Evolutionary conservation across 805 yeast genomes (phyloP).

Genomic region (Priceomyces fermenticarens): DNA sequence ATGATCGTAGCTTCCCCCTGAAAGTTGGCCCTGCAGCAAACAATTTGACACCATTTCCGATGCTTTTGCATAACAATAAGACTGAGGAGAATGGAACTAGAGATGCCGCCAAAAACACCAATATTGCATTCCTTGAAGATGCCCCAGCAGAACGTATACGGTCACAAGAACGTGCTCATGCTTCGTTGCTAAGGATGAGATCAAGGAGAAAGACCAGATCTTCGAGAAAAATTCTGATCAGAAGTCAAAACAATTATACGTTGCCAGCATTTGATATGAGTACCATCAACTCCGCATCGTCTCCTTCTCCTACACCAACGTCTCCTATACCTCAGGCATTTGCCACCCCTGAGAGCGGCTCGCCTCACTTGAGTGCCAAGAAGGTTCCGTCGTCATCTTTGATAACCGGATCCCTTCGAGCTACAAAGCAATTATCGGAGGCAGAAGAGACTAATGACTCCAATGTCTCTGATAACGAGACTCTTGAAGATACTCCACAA

Average conservation of each 20-base stretch:
- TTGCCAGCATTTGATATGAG: slow-evolving; percentile 20
- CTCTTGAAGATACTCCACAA: not conserved
- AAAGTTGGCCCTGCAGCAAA: slow-evolving; percentile 6
- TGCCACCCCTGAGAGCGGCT: not conserved
- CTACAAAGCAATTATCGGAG: not conserved
- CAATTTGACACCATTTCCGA: not conserved
- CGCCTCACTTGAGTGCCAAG: not conserved
- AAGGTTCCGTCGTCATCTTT: not conserved
- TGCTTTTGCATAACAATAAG: slow-evolving; percentile 1
- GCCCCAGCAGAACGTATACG: slow-evolving; percentile 29
- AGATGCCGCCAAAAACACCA: slow-evolving; percentile 1
- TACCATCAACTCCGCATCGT: slow-evolving; percentile 2
- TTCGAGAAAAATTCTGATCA: slow-evolving; percentile 23
- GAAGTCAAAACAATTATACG: slow-evolving; percentile 18
- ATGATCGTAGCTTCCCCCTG: slow-evolving; percentile 26
- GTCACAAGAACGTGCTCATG: slow-evolving; percentile 63
- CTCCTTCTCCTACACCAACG: slow-evolving; percentile 21
- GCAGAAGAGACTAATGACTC: not conserved
- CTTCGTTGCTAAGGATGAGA: slow-evolving; percentile 59
- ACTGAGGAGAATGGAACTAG: not conserved
- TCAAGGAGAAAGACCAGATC: slow-evolving; percentile 54
- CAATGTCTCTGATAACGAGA: not conserved
- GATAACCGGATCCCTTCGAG: not conserved
- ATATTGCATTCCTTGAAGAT: slow-evolving; percentile 20
- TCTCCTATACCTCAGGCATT: slow-evolving; percentile 12